Evolutionary conservation across 163 green algal species (phyloP).

Genomic region (Coccomyxa subellipsoidea): DNA sequence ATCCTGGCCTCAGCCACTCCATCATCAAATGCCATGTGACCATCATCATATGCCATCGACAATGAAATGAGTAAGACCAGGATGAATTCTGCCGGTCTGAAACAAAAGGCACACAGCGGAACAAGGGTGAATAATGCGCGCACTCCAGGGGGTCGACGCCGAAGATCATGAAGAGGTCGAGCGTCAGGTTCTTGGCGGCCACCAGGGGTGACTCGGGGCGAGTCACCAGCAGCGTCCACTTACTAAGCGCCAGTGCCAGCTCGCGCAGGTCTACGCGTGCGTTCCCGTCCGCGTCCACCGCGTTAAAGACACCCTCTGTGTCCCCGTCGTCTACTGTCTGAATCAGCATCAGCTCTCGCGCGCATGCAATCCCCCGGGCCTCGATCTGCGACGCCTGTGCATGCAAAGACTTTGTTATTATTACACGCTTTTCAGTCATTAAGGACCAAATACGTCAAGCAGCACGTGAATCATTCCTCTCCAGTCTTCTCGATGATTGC

Average conservation of each 20-base stretch:
- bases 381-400: not conserved
- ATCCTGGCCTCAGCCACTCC: too few relatives aligned
- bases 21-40: too few relatives aligned
- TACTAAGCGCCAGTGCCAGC: not conserved
- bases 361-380: not conserved
- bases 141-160: not conserved
- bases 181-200: not conserved
- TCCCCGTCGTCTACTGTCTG: not conserved
- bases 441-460: too few relatives aligned
- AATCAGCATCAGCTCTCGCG: not conserved
- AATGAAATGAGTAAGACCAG: too few relatives aligned
- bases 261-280: not conserved
- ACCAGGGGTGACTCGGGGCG: not conserved
- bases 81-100: not conserved
- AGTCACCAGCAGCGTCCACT: not conserved
- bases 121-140: not conserved
- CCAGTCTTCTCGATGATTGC: too few relatives aligned
- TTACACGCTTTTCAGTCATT: not conserved
- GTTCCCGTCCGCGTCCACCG: not conserved
- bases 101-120: not conserved
- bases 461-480: too few relatives aligned
- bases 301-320: not conserved
- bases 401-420: not conserved
- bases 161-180: not conserved
- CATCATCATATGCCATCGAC: too few relatives aligned